phyloP scores from a whole-genome alignment of 495 filamentous ascomycete genomes.

The Xanthoparmelia taractica region DNA sequence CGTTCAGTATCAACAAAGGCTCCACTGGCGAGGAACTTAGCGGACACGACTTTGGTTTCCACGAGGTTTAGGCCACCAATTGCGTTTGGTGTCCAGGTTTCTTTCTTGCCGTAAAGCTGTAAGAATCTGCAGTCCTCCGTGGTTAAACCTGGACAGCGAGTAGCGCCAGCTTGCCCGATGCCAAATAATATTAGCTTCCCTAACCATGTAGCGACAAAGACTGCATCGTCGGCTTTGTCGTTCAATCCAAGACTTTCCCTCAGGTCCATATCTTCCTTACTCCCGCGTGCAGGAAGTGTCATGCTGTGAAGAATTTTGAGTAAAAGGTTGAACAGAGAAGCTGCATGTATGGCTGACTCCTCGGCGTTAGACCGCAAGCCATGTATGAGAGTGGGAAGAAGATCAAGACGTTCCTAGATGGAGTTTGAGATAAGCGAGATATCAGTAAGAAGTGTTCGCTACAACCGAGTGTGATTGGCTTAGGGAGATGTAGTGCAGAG shows the following conservation, averaged over 20 bases:
- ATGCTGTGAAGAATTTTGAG: constrained; percentile 66
- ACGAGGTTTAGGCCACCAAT: constrained; percentile 56
- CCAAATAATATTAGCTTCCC: constrained; percentile 69
- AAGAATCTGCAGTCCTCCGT: constrained; percentile 68
- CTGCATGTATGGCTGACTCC: constrained; percentile 54
- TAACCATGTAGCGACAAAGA: constrained; percentile 69
- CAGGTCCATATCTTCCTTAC: constrained; percentile 63
- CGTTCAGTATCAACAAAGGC: constrained; percentile 73
- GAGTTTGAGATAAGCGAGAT: neutral
- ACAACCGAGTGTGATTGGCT: neutral
- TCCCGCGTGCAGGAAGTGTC: constrained; percentile 65
- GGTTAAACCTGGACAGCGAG: constrained; percentile 60
- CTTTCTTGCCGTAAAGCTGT: constrained; percentile 53
- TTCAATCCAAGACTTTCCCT: constrained; percentile 59
- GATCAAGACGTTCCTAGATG: constrained; percentile 51
- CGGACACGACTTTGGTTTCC: constrained; percentile 57
- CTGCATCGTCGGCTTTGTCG: constrained; percentile 53
- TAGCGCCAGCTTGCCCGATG: constrained; percentile 33
- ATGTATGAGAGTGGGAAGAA: constrained; percentile 64
- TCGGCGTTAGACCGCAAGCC: constrained; percentile 58
- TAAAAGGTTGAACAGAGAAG: constrained; percentile 75
- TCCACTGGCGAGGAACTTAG: constrained; percentile 70
- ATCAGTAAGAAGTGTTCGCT: neutral
- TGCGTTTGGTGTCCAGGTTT: constrained; percentile 57
- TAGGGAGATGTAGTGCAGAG: neutral